A percentile compares a stretch with the other conserved stretches of the same genome.
Evolutionary conservation across 2,329 filamentous ascomycete species (phyloP).

Genomic region (Talaromyces sp.): DNA sequence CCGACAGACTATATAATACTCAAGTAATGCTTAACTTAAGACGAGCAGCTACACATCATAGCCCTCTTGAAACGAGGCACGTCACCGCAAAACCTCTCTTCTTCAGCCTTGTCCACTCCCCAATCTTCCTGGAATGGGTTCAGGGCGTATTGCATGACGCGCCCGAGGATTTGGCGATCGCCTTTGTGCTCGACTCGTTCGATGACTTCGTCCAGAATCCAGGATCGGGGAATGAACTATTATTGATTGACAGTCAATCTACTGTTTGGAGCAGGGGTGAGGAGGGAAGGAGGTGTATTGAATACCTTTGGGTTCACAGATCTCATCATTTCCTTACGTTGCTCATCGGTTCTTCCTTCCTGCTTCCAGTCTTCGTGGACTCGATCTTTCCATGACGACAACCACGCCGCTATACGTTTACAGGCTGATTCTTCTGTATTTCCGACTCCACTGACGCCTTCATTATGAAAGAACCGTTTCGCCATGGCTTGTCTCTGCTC

Average conservation of each 20-base stretch:
- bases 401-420: conserved; percentile 69
- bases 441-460: conserved; percentile 59
- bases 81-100: conserved; percentile 78
- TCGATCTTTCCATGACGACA: conserved; percentile 71
- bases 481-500: conserved; percentile 63
- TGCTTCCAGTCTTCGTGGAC: conserved; percentile 70
- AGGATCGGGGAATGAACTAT: conserved; percentile 77
- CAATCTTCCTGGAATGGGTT: conserved; percentile 75
- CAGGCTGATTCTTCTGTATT: conserved; percentile 62
- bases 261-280: not conserved
- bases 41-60: conserved; percentile 95
- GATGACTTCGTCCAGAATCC: conserved; percentile 93
- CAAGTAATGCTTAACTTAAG: conserved; percentile 43
- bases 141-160: conserved; percentile 77
- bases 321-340: conserved; percentile 72
- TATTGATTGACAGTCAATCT: conserved; percentile 11
- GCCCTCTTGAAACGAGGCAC: conserved; percentile 73
- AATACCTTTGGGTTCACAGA: conserved; percentile 73
- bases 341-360: conserved; percentile 52
- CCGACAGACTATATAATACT: no score
- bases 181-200: conserved; percentile 77
- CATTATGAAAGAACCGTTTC: conserved; percentile 72
- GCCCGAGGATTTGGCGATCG: conserved; percentile 72
- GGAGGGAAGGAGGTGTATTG: conserved; percentile 1
- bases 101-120: conserved; percentile 64